Percentiles rank a stretch among this genome's conserved stretches.
phyloP scores from a whole-genome alignment of 176 grass and related monocot species.

The Otatea glauca region DNA sequence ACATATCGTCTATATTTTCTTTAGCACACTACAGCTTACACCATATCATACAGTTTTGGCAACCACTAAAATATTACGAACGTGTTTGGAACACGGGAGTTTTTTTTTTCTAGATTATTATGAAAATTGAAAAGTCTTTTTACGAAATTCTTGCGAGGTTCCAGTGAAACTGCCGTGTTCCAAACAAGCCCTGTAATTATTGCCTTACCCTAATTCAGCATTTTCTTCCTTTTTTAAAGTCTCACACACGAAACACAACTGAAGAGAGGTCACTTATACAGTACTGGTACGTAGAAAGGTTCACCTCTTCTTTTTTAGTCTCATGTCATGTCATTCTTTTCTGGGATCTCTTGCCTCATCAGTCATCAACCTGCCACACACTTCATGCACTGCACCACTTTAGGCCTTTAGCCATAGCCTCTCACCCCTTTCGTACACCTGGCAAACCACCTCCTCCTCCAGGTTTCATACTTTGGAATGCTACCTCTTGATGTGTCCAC shows the following conservation, averaged over 20 bases:
- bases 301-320: background rate
- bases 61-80: no score
- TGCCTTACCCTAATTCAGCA: background rate
- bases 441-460: slow-evolving; percentile 6
- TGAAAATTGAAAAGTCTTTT: no score
- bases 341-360: background rate
- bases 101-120: no score
- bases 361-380: background rate
- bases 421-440: background rate
- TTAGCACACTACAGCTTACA: no score
- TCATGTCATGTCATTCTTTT: background rate
- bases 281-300: background rate
- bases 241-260: background rate
- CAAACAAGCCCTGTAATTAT: background rate
- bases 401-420: background rate
- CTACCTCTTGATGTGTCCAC: background rate
- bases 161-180: background rate
- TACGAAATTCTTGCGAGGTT: background rate
- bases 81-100: no score
- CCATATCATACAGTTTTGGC: no score
- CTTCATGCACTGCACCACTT: background rate
- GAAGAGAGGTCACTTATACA: background rate
- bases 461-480: background rate
- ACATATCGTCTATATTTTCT: no score
- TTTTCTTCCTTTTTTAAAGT: background rate